phyloP scores from a whole-genome alignment of 805 yeast species.

The Lipomyces sp. region DNA sequence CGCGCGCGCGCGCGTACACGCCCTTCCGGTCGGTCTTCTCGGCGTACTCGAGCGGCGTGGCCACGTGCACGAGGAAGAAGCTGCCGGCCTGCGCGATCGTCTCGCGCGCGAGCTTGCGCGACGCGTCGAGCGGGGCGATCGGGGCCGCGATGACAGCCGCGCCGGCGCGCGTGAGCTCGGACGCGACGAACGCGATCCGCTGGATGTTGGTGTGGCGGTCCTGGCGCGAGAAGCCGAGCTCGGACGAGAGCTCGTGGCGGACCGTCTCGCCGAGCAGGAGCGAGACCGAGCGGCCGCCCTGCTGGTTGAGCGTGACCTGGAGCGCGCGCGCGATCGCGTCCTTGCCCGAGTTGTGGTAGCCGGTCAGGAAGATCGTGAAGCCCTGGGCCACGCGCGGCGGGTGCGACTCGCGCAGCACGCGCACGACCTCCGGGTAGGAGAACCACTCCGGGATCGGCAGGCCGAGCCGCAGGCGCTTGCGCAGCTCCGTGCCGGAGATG shows the following conservation, averaged over 20 bases:
- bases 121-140: slow-evolving; percentile 46
- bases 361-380: slow-evolving; percentile 68
- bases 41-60: slow-evolving; percentile 48
- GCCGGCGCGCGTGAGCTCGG: slow-evolving; percentile 83
- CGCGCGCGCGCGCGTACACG: slow-evolving; percentile 46
- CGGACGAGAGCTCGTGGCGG: slow-evolving; percentile 41
- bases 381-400: slow-evolving; percentile 92
- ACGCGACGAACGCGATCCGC: slow-evolving; percentile 60
- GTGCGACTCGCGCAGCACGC: slow-evolving; percentile 82
- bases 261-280: slow-evolving; percentile 50
- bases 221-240: slow-evolving; percentile 42
- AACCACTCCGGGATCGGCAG: slow-evolving; percentile 93
- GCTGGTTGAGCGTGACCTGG: slow-evolving; percentile 86
- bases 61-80: slow-evolving; percentile 51
- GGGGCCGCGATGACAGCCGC: slow-evolving; percentile 79
- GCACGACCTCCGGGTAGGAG: slow-evolving; percentile 93
- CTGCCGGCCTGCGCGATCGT: slow-evolving; percentile 49
- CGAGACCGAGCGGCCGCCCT: slow-evolving; percentile 78
- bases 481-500: slow-evolving; percentile 91
- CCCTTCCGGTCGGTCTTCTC: slow-evolving; percentile 52
- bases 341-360: slow-evolving; percentile 57
- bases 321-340: slow-evolving; percentile 75
- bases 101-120: slow-evolving; percentile 45
- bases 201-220: slow-evolving; percentile 43
- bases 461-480: slow-evolving; percentile 83